Percentiles rank a stretch among this genome's conserved stretches.
Conservation (phyloP, 164 flowering plant species). For the Platanus orientalis region DNA sequence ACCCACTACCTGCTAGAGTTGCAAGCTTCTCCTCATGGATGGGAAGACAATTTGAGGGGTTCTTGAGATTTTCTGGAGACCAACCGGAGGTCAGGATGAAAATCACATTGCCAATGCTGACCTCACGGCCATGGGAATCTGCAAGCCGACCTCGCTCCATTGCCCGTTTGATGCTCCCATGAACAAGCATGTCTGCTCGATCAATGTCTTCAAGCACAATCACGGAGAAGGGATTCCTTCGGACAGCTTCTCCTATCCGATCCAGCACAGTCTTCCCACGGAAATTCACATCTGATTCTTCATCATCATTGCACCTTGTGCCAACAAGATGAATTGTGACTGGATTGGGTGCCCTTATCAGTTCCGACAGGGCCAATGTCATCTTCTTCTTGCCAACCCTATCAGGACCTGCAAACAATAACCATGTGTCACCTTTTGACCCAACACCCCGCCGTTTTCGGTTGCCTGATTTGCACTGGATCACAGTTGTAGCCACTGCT, state of each 20-base stretch:
- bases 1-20: conserved; percentile 31
- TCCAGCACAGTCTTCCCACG: conserved; percentile 88
- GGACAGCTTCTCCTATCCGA: conserved; percentile 70
- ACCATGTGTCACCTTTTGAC: conserved; percentile 73
- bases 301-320: conserved; percentile 35
- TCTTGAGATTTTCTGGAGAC: conserved; percentile 39
- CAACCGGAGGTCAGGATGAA: conserved; percentile 76
- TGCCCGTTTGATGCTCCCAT: conserved; percentile 72
- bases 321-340: conserved; percentile 58
- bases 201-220: conserved; percentile 76
- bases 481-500: conserved; percentile 56
- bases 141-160: conserved; percentile 74
- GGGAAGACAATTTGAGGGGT: conserved; percentile 11
- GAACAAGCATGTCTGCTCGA: conserved; percentile 64
- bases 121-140: conserved; percentile 92
- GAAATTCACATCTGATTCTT: conserved; percentile 35
- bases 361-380: conserved; percentile 74
- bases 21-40: conserved; percentile 49
- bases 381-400: conserved; percentile 83
- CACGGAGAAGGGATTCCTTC: conserved; percentile 74
- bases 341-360: conserved; percentile 46
- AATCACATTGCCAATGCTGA: conserved; percentile 66
- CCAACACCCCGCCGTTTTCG: conserved; percentile 49
- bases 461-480: conserved; percentile 55
- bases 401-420: conserved; percentile 82